Evolutionary conservation across 176 grass and related monocot genomes (phyloP).

Genomic region (sorghum (Sorghum bicolor)): DNA sequence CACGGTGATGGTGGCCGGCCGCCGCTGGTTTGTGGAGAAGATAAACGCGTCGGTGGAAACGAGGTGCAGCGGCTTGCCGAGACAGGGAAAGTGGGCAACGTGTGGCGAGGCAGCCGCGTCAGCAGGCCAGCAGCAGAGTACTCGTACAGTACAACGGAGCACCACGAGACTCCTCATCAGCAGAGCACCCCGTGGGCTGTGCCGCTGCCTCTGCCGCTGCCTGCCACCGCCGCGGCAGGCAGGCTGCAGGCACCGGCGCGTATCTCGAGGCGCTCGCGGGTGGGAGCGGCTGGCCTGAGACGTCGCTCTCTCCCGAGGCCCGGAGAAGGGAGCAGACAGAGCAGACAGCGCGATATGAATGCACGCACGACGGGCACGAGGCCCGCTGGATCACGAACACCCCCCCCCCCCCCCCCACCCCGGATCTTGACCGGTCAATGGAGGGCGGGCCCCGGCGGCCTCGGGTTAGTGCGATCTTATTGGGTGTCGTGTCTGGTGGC

Average conservation of each 20-base stretch:
- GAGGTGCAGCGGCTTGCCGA: not conserved
- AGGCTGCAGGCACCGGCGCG: not conserved
- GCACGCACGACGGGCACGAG: not conserved
- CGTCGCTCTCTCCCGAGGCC: constrained; percentile 14
- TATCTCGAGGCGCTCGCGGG: not conserved
- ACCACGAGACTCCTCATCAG: too few relatives aligned
- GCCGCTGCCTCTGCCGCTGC: too few relatives aligned
- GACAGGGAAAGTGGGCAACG: not conserved
- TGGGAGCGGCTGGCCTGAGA: not conserved
- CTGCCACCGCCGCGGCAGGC: not conserved
- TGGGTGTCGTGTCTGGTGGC: not conserved
- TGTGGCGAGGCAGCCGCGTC: not conserved
- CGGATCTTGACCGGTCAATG: constrained; percentile 16
- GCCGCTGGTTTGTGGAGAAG: not conserved
- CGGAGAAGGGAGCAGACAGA: too few relatives aligned
- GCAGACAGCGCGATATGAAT: not conserved
- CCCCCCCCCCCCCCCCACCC: too few relatives aligned
- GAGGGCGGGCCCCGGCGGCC: not conserved
- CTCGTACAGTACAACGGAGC: too few relatives aligned
- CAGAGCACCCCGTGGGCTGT: too few relatives aligned
- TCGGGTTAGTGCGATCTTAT: constrained; percentile 3
- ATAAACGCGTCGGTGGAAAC: not conserved
- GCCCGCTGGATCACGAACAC: not conserved
- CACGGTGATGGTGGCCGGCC: too few relatives aligned
- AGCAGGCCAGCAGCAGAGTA: too few relatives aligned